Evolutionary conservation across 1,139 yeast genomes (phyloP), one percentile per base, ranked within the genome.

Genomic region (Insectozyma bohioensis): DNA sequence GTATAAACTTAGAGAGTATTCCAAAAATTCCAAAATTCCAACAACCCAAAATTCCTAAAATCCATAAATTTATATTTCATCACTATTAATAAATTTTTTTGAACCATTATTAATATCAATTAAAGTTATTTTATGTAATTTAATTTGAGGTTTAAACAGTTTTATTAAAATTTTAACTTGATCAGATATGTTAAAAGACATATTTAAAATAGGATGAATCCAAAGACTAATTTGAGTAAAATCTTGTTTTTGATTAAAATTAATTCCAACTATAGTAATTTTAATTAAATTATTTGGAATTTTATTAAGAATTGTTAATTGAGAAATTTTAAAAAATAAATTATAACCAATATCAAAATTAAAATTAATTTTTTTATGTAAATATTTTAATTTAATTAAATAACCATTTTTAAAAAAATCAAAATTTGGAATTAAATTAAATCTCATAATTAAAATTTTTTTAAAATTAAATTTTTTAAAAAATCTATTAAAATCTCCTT

Each of bases 181-280:
- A 13, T 29, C 24, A 12, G 31, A 19, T 11, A 41, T 41, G 24
- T 34, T 34, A 30, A 41, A 41, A 2, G 45, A 40, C 40, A 40
- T 40, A 21, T 33, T 36, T 21, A 35, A 28, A 14, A 36, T 27
- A 11, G 45, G 45, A 23, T 41, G 43, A 19, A 41, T 38, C 45
- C 45, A 41, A 6, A 40, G 19, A 6, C 30, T 30, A 3, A 41
- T 23, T 31, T 39, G 42, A 8, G 32, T 29, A 5, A 27, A 15
- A 11, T 29, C 14, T 7, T 13, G 11, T 12, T 30, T 33, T 12
- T 19, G 12, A 6, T 26, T 24, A 24, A 31, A 34, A 7, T 37
- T 25, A 24, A 37, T 12, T 4, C 43, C 45, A 31, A 41, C 40
- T 2, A 41, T 29, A 9, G 34, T 40, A 20, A 41, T 40, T 18